A percentile compares a stretch with the other conserved stretches of the same genome.
Evolutionary conservation across 2,329 filamentous ascomycete species (phyloP).

Genomic region (Bretziella fagacearum): DNA sequence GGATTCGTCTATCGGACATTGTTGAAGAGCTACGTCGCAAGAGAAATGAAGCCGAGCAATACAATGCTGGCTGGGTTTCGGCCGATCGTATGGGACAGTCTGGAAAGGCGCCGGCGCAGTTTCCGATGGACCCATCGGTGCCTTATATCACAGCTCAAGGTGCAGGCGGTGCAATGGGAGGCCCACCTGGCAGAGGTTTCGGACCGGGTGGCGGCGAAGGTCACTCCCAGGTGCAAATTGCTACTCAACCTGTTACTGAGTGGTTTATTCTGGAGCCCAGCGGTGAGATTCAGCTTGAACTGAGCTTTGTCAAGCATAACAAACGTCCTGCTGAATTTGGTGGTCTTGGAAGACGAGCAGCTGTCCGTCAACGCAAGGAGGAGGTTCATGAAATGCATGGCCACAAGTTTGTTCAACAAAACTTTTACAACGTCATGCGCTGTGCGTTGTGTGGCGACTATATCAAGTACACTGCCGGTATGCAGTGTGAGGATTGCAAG

Average conservation of each 20-base stretch:
- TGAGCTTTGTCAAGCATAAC: conserved; percentile 84
- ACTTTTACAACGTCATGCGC: conserved; percentile 99
- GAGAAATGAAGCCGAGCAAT: conserved; percentile 91
- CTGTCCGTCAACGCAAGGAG: conserved; percentile 93
- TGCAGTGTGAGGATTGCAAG: conserved; percentile 99
- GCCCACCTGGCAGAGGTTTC: conserved; percentile 27
- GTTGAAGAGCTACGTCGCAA: conserved; percentile 94
- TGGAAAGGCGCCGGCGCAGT: conserved; percentile 33
- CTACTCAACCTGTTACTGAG: conserved; percentile 56
- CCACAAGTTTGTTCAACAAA: conserved; percentile 96
- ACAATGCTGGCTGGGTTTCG: conserved; percentile 88
- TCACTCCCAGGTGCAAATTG: conserved; percentile 30
- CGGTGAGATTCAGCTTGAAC: conserved; percentile 75
- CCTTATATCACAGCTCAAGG: conserved; percentile 19
- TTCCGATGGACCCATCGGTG: conserved; percentile 36
- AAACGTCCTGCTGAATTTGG: conserved; percentile 74
- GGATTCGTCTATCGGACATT: conserved; percentile 93
- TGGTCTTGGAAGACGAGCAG: conserved; percentile 85
- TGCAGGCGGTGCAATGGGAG: conserved; percentile 23
- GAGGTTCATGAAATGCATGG: conserved; percentile 97
- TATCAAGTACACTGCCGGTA: conserved; percentile 93
- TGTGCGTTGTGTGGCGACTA: conserved; percentile 96
- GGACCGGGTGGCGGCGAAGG: conserved; percentile 19
- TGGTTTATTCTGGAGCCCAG: conserved; percentile 97
- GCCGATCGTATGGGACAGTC: conserved; percentile 76